Evolutionary conservation across 805 yeast species (phyloP), one percentile per base, ranked within the genome.

Genomic region (Ogataea pini): DNA sequence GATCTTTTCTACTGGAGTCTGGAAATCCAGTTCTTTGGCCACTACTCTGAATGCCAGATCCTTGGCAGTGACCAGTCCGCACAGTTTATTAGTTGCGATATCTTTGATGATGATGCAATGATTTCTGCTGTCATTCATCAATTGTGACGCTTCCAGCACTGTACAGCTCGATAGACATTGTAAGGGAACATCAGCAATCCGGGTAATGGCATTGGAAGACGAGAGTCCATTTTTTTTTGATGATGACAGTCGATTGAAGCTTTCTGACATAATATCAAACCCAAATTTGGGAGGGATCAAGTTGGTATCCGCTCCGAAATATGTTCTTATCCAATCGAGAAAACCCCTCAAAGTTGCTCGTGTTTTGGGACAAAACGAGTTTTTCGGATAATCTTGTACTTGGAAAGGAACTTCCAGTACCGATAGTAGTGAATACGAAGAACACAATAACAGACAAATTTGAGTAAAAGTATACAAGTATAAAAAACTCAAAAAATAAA

Each of bases 11-110:
- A 73, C 71, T 4, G 55, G 54, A 1, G 71, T 61, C 1, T 41
- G 14, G 12, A 52, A 49, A 33, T 63, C 61, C 18, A 64, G 36
- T 6, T 62, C 67, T 19, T 50, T 44, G 0, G 72, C 72, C 13
- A 69, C 67, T 4, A 71, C 76, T 31, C 74, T 63, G 33, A 72
- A 72, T 0, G 78, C 78, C n/a, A 75, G 57, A 54, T 75, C 79
- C 49, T 72, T 73, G 0, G 79, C 72, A 1, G 79, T 75, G 40
- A 72, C 63, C 7, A 75, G 57, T 1, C 78, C 79, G n/a, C 68
- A 50, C 17, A 71, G 52, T 42, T 59, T 59, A 5, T 55, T 58
- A 4, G 64, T 50, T 7, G 42, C 52, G 29, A 48, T 48, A 37
- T 63, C 67, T 33, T 62, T 67, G 12, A 75, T 72, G 4, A 73